These are phyloP conservation scores for Wallacemonas sp. DNA, from an alignment of 208 protist genomes.

Conservation along the genomic window DNA sequence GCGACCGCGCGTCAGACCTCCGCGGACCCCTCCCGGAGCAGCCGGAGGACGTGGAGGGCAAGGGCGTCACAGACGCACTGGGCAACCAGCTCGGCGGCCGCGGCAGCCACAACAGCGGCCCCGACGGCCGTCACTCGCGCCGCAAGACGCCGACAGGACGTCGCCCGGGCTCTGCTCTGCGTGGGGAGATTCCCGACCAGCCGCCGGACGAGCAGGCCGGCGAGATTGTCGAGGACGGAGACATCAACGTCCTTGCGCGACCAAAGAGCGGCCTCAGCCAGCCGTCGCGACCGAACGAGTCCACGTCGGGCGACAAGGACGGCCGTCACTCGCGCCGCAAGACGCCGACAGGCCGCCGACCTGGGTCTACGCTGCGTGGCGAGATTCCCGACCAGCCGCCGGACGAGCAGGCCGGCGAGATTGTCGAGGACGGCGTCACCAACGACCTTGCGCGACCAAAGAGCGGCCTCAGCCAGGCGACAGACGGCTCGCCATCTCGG, in stretches of 20 bases:
- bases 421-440: constrained; percentile 6
- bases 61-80: constrained; percentile 40
- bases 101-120: neutral
- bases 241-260: neutral
- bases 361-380: neutral
- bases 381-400: constrained; percentile 64
- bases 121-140: constrained; percentile 10
- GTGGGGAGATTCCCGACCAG: constrained; percentile 64
- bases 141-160: constrained; percentile 14
- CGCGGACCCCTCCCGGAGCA: constrained; percentile 64
- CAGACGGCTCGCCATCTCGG: too few species aligned
- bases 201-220: constrained; percentile 54
- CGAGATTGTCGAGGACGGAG: constrained; percentile 22
- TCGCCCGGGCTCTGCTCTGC: constrained; percentile 35
- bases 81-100: constrained; percentile 15
- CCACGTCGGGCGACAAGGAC: neutral
- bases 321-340: neutral
- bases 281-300: neutral
- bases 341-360: neutral
- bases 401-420: constrained; percentile 46
- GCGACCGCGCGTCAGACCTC: constrained; percentile 32
- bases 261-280: neutral
- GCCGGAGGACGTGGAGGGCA: constrained; percentile 52
- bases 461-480: neutral
- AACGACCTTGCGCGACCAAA: neutral